Evolutionary conservation across 2,329 filamentous ascomycete species (phyloP).

Genomic region (Colletotrichum higginsianum): DNA sequence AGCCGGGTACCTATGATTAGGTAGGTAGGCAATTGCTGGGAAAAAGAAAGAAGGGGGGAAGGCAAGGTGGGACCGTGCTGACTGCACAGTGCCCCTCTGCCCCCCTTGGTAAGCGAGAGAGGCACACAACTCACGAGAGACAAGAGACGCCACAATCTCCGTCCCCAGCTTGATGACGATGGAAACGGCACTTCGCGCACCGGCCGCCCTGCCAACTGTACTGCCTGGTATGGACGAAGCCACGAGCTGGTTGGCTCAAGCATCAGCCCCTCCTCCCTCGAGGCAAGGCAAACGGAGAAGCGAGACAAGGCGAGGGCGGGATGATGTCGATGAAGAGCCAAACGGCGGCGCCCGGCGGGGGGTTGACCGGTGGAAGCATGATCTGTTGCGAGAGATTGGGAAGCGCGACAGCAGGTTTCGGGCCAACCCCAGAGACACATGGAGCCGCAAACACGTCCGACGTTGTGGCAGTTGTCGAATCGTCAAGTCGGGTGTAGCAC

Average conservation of each 20-base stretch:
- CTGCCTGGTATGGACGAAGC: neutral
- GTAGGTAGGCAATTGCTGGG: neutral
- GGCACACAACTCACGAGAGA: slow-evolving; percentile 15
- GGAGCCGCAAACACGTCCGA: slow-evolving; percentile 26
- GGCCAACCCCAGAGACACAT: slow-evolving; percentile 1
- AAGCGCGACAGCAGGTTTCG: neutral
- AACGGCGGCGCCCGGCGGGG: slow-evolving; percentile 23
- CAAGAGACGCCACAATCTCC: slow-evolving; percentile 41
- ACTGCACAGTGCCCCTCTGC: slow-evolving; percentile 13
- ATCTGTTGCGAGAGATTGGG: neutral
- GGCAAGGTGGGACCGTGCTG: slow-evolving; percentile 23
- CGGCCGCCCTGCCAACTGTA: slow-evolving; percentile 25
- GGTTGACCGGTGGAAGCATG: slow-evolving; percentile 9
- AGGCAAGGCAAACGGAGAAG: neutral
- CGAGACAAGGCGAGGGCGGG: neutral
- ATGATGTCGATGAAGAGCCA: slow-evolving; percentile 18
- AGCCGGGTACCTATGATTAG: slow-evolving; percentile 1
- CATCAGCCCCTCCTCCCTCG: neutral
- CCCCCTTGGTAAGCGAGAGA: slow-evolving; percentile 2
- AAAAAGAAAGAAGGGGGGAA: neutral
- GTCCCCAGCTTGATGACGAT: slow-evolving; percentile 41
- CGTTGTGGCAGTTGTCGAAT: neutral
- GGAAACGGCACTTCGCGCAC: slow-evolving; percentile 20
- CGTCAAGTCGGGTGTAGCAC: neutral
- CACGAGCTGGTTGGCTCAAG: neutral